These are phyloP conservation scores for Sugiyamaella xylanicola DNA, from an alignment of 1,139 yeast genomes.

Conservation along the genomic window DNA sequence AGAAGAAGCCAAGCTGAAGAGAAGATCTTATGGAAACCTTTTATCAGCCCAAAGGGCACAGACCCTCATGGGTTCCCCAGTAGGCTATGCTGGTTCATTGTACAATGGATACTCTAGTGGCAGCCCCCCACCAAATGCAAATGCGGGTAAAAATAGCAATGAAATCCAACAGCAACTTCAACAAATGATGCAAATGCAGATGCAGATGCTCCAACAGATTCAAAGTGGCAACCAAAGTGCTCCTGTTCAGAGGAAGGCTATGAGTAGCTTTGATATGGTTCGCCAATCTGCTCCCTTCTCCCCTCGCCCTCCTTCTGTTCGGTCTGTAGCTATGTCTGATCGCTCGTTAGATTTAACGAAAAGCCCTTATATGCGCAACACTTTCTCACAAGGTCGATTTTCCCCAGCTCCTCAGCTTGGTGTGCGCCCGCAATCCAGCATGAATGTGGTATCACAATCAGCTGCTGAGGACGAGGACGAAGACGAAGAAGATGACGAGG, in stretches of 20 bases:
- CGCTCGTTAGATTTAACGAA: slow-evolving; percentile 25
- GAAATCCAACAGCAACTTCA: slow-evolving; percentile 41
- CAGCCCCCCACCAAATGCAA: slow-evolving; percentile 13
- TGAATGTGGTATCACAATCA: slow-evolving; percentile 2
- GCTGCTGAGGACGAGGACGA: slow-evolving; percentile 36
- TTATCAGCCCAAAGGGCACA: slow-evolving; percentile 20
- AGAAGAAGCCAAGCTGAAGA: slow-evolving; percentile 43
- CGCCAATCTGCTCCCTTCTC: slow-evolving; percentile 21
- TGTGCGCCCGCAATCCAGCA: slow-evolving; percentile 12
- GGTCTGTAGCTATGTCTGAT: slow-evolving; percentile 34
- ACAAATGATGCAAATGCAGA: slow-evolving; percentile 42
- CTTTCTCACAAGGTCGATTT: slow-evolving; percentile 10
- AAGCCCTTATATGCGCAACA: slow-evolving; percentile 10
- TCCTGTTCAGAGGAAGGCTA: slow-evolving; percentile 18
- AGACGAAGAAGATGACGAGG: slow-evolving; percentile 43
- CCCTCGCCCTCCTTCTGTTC: slow-evolving; percentile 33
- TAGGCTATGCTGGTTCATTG: slow-evolving; percentile 22
- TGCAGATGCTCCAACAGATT: slow-evolving; percentile 41
- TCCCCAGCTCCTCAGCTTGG: slow-evolving; percentile 14
- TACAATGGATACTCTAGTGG: slow-evolving; percentile 20
- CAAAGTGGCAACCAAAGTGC: slow-evolving; percentile 21
- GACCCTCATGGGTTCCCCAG: slow-evolving; percentile 16
- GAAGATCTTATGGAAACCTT: slow-evolving; percentile 32
- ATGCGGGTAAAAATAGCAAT: slow-evolving; percentile 18
- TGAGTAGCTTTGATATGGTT: slow-evolving; percentile 29